A percentile compares a stretch with the other conserved stretches of the same genome.
Conservation (phyloP, 371 early-diverging fungal genomes). For the Nematocida parisii region DNA sequence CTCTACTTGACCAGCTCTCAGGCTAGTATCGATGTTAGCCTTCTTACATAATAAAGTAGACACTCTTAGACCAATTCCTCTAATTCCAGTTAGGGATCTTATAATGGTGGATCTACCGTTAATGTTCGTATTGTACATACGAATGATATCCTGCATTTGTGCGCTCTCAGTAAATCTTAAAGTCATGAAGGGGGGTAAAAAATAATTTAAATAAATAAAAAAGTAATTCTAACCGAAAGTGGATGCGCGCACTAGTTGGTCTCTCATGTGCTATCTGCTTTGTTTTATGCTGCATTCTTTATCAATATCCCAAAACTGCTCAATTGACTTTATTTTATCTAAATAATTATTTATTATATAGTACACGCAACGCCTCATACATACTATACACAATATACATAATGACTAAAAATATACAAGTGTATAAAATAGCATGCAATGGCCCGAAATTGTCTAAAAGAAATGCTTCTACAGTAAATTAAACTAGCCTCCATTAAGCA, state of each 20-base stretch:
- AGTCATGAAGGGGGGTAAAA: constrained; percentile 48
- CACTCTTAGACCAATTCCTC: constrained; percentile 95
- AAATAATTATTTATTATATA: too few species aligned
- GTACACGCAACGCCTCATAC: too few species aligned
- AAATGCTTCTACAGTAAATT: too few species aligned
- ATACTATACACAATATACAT: too few species aligned
- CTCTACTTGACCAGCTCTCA: constrained; percentile 92
- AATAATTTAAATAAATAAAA: constrained; percentile 33
- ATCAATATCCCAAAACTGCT: too few species aligned
- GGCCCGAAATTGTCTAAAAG: too few species aligned
- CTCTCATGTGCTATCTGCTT: too few species aligned
- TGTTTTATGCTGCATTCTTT: too few species aligned
- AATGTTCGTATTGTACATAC: constrained; percentile 98
- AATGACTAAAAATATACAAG: too few species aligned
- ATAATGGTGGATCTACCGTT: constrained; percentile 89
- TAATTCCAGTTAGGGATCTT: constrained; percentile 90
- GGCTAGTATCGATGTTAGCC: constrained; percentile 87
- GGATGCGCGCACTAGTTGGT: background rate
- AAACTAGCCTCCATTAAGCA: too few species aligned
- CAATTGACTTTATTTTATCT: too few species aligned
- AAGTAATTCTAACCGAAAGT: background rate
- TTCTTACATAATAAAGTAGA: constrained; percentile 92
- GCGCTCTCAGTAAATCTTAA: constrained; percentile 62
- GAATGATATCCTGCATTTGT: constrained; percentile 87
- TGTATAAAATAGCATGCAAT: too few species aligned